These are phyloP conservation scores for Vigna hirtella DNA, from an alignment of 306 rosid genomes.

Conservation along the genomic window DNA sequence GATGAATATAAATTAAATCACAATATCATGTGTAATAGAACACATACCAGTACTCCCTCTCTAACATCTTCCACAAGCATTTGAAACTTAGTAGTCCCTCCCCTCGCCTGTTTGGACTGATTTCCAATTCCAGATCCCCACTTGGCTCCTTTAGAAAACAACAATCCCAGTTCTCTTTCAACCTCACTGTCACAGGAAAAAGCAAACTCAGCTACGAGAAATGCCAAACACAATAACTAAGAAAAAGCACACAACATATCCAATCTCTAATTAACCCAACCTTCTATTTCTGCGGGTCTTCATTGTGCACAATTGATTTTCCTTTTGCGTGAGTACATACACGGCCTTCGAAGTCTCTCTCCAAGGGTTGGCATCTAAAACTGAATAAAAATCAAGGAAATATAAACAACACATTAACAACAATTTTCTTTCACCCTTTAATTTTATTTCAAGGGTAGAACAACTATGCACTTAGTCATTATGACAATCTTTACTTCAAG, in stretches of 20 bases:
- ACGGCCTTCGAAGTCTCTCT: slow-evolving; percentile 91
- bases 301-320: slow-evolving; percentile 94
- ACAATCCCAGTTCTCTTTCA: slow-evolving; percentile 86
- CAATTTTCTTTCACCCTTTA: slow-evolving; percentile 19
- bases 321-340: slow-evolving; percentile 85
- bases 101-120: slow-evolving; percentile 70
- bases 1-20: neutral
- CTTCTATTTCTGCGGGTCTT: slow-evolving; percentile 93
- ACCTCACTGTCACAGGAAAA: slow-evolving; percentile 76
- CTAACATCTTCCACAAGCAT: slow-evolving; percentile 97
- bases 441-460: neutral
- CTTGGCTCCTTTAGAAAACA: slow-evolving; percentile 84
- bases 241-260: slow-evolving; percentile 12
- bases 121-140: slow-evolving; percentile 72
- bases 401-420: neutral
- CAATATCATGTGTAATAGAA: neutral
- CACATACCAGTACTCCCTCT: slow-evolving; percentile 94
- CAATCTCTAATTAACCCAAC: slow-evolving; percentile 43
- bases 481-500: neutral
- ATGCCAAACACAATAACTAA: neutral
- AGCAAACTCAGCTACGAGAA: slow-evolving; percentile 26
- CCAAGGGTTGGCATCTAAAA: slow-evolving; percentile 95
- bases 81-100: slow-evolving; percentile 76
- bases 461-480: neutral
- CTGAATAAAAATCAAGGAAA: slow-evolving; percentile 49